These are phyloP conservation scores for Fusarium denticulatum DNA, from an alignment of 2,329 filamentous ascomycete species.

Conservation along the genomic window DNA sequence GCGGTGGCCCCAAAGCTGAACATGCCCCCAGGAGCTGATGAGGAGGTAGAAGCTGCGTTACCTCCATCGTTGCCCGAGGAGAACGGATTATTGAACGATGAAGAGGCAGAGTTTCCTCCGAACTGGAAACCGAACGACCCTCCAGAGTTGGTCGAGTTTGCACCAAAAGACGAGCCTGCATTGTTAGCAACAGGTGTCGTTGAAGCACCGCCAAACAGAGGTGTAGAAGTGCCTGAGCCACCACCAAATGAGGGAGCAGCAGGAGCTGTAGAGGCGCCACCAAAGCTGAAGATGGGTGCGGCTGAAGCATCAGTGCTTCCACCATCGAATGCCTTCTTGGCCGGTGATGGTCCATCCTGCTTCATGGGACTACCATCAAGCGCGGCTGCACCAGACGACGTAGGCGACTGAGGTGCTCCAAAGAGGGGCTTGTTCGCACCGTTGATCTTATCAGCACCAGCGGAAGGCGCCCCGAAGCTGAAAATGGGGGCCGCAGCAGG, in stretches of 20 bases:
- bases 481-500: slow-evolving; percentile 46
- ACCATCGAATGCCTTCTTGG: slow-evolving; percentile 49
- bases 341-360: slow-evolving; percentile 53
- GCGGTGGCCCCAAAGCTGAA: slow-evolving; percentile 53
- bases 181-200: slow-evolving; percentile 36
- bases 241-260: slow-evolving; percentile 48
- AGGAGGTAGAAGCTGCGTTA: slow-evolving; percentile 33
- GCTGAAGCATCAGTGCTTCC: slow-evolving; percentile 36
- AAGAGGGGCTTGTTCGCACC: slow-evolving; percentile 52
- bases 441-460: slow-evolving; percentile 41
- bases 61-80: slow-evolving; percentile 43
- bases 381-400: slow-evolving; percentile 43
- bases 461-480: slow-evolving; percentile 47
- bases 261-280: slow-evolving; percentile 29
- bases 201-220: slow-evolving; percentile 49
- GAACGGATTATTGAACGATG: slow-evolving; percentile 55
- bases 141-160: slow-evolving; percentile 38
- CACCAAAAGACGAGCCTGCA: slow-evolving; percentile 52
- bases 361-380: slow-evolving; percentile 58
- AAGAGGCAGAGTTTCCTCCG: slow-evolving; percentile 40
- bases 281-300: slow-evolving; percentile 51
- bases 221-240: slow-evolving; percentile 37
- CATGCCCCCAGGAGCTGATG: slow-evolving; percentile 42
- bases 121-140: slow-evolving; percentile 49
- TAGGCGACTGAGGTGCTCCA: slow-evolving; percentile 49